Evolutionary conservation across 495 filamentous ascomycete species (phyloP).

Genomic region (Aspergillus panamensis): DNA sequence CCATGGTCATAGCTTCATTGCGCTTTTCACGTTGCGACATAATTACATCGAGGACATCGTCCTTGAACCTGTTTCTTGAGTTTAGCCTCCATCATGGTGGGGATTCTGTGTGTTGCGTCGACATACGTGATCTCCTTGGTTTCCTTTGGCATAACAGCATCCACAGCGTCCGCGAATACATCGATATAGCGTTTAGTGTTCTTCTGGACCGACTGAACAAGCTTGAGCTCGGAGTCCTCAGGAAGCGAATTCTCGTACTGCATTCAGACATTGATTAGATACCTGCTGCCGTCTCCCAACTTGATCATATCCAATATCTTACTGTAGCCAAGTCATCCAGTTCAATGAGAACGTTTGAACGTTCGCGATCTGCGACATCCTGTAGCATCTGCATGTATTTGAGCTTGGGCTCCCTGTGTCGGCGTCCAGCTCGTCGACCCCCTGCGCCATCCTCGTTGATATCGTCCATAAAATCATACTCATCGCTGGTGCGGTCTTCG

Average conservation of each 20-base stretch:
- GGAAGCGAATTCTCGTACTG: slow-evolving; percentile 71
- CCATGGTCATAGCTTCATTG: slow-evolving; percentile 69
- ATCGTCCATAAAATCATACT: slow-evolving; percentile 94
- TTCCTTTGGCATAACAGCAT: slow-evolving; percentile 79
- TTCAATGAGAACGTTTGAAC: slow-evolving; percentile 75
- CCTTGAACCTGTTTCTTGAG: slow-evolving; percentile 68
- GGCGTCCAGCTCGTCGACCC: slow-evolving; percentile 38
- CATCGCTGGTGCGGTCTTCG: slow-evolving; percentile 83
- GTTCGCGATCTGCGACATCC: slow-evolving; percentile 74
- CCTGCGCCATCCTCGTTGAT: slow-evolving; percentile 51
- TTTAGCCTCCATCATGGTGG: neutral
- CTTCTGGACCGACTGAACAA: slow-evolving; percentile 78
- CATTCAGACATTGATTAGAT: neutral
- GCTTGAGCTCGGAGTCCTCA: slow-evolving; percentile 59
- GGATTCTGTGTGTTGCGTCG: neutral
- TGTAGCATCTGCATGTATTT: slow-evolving; percentile 94
- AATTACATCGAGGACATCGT: slow-evolving; percentile 94
- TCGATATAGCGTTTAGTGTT: slow-evolving; percentile 97
- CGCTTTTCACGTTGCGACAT: slow-evolving; percentile 86
- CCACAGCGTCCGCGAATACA: slow-evolving; percentile 80
- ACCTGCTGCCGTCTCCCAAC: neutral
- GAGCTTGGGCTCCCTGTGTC: slow-evolving; percentile 55
- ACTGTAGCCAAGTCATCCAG: slow-evolving; percentile 81
- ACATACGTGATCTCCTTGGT: slow-evolving; percentile 72
- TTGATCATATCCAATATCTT: slow-evolving; percentile 20